These are phyloP conservation scores for Vigna nakashimae DNA, from an alignment of 306 rosid genomes.

Conservation along the genomic window DNA sequence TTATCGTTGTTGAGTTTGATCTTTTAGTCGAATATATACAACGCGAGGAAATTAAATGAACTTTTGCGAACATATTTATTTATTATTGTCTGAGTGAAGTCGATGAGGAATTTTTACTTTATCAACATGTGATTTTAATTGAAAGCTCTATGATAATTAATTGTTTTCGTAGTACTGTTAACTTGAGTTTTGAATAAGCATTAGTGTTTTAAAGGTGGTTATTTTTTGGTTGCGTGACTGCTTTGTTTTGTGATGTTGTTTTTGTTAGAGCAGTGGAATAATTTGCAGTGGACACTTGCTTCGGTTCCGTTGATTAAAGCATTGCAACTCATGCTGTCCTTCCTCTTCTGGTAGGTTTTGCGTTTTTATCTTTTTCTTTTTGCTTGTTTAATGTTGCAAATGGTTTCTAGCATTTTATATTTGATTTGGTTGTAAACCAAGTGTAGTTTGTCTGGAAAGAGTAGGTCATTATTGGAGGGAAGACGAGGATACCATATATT, in stretches of 20 bases:
- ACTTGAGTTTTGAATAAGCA: neutral
- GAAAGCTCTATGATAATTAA: neutral
- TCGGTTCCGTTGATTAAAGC: slow-evolving; percentile 87
- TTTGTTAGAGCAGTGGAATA: slow-evolving; percentile 80
- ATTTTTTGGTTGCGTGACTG: slow-evolving; percentile 23
- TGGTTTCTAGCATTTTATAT: neutral
- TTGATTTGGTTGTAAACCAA: neutral
- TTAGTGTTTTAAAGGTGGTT: slow-evolving; percentile 20
- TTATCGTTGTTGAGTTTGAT: slow-evolving; percentile 10
- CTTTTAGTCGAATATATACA: neutral
- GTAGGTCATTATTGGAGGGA: slow-evolving; percentile 9
- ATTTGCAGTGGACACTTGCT: slow-evolving; percentile 89
- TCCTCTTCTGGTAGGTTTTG: slow-evolving; percentile 80
- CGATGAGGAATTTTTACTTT: slow-evolving; percentile 7
- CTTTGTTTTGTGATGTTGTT: slow-evolving; percentile 44
- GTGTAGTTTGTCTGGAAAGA: neutral
- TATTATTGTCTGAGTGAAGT: neutral
- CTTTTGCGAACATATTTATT: neutral
- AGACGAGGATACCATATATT: slow-evolving; percentile 2
- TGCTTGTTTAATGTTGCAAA: neutral
- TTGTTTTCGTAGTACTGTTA: slow-evolving; percentile 2
- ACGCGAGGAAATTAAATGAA: neutral
- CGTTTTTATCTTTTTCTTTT: neutral
- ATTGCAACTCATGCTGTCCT: slow-evolving; percentile 87
- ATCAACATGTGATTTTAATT: neutral